Evolutionary conservation across 352 stramenopile genomes (phyloP).

Genomic region (Plasmopara viticola): DNA sequence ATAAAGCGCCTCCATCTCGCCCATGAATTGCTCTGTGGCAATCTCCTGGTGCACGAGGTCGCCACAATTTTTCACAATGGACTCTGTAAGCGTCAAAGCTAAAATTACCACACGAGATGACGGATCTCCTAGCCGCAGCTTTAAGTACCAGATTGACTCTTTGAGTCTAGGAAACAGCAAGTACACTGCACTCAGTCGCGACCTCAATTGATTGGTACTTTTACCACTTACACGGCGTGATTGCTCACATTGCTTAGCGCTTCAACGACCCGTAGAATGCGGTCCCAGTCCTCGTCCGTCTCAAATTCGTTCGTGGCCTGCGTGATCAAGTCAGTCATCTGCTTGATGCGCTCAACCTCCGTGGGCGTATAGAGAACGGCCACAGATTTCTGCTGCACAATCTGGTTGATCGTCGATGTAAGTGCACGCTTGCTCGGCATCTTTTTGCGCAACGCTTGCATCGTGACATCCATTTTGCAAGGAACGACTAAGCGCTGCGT

Average conservation of each 20-base stretch:
- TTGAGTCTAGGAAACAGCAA: constrained; percentile 30
- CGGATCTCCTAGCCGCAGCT: constrained; percentile 56
- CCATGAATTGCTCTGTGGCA: constrained; percentile 60
- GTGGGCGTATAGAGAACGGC: constrained; percentile 66
- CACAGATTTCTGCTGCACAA: constrained; percentile 79
- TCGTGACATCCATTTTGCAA: constrained; percentile 36
- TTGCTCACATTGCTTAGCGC: constrained; percentile 61
- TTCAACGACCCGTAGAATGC: constrained; percentile 75
- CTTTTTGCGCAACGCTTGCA: constrained; percentile 53
- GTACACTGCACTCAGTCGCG: not conserved
- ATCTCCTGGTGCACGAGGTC: constrained; percentile 65
- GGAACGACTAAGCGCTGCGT: too few relatives aligned
- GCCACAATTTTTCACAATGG: constrained; percentile 74
- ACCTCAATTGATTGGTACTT: not conserved
- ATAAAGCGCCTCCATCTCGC: constrained; percentile 66
- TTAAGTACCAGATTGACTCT: constrained; percentile 67
- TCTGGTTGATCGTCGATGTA: constrained; percentile 49
- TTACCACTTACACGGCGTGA: constrained; percentile 35
- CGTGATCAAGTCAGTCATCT: constrained; percentile 61
- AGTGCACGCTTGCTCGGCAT: constrained; percentile 74
- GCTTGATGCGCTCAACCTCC: constrained; percentile 68
- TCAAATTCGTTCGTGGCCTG: constrained; percentile 70
- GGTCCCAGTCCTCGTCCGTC: constrained; percentile 60
- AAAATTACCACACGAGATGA: constrained; percentile 58
- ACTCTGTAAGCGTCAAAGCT: constrained; percentile 59